Percentiles rank a stretch among this genome's conserved stretches.
These are phyloP conservation scores for Amaranthus palmeri DNA, from an alignment of 148 eudicot species.

Conservation along the genomic window DNA sequence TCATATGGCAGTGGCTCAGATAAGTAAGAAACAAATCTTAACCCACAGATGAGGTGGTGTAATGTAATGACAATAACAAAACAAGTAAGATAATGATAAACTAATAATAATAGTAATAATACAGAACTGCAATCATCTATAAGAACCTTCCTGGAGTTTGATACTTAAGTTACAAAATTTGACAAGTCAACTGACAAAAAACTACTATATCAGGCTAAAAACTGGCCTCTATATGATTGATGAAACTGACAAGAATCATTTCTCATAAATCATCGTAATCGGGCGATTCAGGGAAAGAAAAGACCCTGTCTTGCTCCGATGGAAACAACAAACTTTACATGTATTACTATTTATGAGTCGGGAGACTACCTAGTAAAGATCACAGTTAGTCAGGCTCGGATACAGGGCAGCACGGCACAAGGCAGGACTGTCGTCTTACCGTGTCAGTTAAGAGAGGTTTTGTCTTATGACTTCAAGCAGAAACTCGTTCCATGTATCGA, in stretches of 20 bases:
- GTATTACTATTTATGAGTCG: neutral
- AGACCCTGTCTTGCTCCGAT: constrained; percentile 8
- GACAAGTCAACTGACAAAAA: neutral
- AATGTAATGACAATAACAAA: neutral
- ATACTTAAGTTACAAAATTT: neutral
- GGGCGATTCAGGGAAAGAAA: neutral
- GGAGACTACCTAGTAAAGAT: constrained; percentile 10
- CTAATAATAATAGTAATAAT: neutral
- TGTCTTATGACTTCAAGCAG: constrained; percentile 69
- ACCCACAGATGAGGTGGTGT: too few relatives aligned
- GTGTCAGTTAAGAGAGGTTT: constrained; percentile 8
- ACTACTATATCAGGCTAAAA: constrained; percentile 3
- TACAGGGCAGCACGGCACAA: too few relatives aligned
- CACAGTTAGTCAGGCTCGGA: too few relatives aligned
- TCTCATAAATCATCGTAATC: constrained; percentile 8
- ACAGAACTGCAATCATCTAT: constrained; percentile 9
- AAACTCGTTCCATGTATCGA: constrained; percentile 91
- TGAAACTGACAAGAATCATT: neutral
- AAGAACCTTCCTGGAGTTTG: constrained; percentile 6
- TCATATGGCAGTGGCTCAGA: too few relatives aligned
- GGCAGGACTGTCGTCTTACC: neutral
- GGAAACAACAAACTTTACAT: constrained; percentile 13
- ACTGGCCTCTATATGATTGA: neutral
- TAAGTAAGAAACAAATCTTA: too few relatives aligned
- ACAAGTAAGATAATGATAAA: neutral